Evolutionary conservation across 768 basidiomycete genomes (phyloP).

Genomic region (Pulveroboletus sp.): DNA sequence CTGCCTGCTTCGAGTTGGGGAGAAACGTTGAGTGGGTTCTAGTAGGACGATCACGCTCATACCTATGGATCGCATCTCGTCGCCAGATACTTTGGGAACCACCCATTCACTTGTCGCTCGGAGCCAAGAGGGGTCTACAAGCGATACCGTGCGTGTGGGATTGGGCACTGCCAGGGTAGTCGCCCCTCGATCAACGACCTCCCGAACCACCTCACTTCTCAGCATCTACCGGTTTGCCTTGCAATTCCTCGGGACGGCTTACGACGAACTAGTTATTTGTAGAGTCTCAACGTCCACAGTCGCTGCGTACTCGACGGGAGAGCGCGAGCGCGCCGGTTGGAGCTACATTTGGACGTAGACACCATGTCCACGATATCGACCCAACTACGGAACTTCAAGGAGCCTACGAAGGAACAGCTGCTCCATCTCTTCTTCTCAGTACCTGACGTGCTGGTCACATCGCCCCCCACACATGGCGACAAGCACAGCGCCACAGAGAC

Average conservation of each 20-base stretch:
- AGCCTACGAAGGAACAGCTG: constrained; percentile 84
- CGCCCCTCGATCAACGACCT: constrained; percentile 10
- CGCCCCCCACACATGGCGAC: constrained; percentile 16
- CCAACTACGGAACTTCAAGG: constrained; percentile 87
- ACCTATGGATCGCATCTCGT: background rate
- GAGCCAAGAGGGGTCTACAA: background rate
- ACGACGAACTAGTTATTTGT: background rate
- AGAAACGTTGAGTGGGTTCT: background rate
- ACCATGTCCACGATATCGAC: constrained; percentile 79
- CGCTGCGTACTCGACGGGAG: background rate
- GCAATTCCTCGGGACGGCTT: constrained; percentile 4
- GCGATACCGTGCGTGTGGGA: constrained; percentile 10
- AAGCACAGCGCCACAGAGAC: constrained; percentile 35
- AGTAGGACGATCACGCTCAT: background rate
- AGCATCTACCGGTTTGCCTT: background rate
- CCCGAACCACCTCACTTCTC: background rate
- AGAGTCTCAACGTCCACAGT: background rate
- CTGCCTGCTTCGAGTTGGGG: background rate
- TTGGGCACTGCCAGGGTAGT: constrained; percentile 2
- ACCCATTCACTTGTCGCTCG: background rate
- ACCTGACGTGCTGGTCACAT: constrained; percentile 39
- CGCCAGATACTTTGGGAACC: background rate
- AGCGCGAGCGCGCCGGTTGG: constrained; percentile 1
- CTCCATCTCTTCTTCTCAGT: constrained; percentile 85
- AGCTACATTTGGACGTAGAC: constrained; percentile 1